phyloP scores from a whole-genome alignment of 257 asterid genomes.

The Nicotiana noctiflora region DNA sequence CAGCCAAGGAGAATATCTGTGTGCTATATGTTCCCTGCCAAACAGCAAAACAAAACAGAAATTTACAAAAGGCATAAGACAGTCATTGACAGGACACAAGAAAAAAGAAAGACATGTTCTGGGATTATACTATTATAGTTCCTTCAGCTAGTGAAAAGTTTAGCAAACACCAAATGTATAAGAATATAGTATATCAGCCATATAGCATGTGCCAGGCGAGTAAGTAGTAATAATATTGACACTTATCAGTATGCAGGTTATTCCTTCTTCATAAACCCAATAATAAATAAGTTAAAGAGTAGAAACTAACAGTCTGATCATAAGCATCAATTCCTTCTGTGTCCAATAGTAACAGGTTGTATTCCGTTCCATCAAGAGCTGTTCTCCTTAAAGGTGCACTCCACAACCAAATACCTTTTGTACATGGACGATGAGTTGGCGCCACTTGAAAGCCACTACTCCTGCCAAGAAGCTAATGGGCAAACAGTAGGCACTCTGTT shows the following conservation, averaged over 20 bases:
- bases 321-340: conserved; percentile 98
- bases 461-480: conserved; percentile 90
- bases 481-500: conserved; percentile 7
- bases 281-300: not conserved
- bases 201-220: not conserved
- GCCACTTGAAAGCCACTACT: conserved; percentile 99
- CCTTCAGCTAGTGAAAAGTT: not conserved
- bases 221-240: not conserved
- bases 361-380: conserved; percentile 95
- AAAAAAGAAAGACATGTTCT: not conserved
- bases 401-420: conserved; percentile 99
- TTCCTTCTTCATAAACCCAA: not conserved
- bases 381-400: conserved; percentile 84
- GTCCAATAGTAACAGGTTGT: conserved; percentile 84
- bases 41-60: conserved; percentile 12
- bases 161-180: not conserved
- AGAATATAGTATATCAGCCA: not conserved
- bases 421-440: conserved; percentile 93
- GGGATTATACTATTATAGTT: not conserved
- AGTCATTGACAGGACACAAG: not conserved
- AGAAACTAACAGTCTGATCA: conserved; percentile 85
- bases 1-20: conserved; percentile 97
- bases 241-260: not conserved
- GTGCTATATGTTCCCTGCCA: conserved; percentile 95
- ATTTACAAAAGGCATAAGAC: not conserved